Evolutionary conservation across 306 rosid species (phyloP).

Genomic region (Psophocarpus tetragonolobus): DNA sequence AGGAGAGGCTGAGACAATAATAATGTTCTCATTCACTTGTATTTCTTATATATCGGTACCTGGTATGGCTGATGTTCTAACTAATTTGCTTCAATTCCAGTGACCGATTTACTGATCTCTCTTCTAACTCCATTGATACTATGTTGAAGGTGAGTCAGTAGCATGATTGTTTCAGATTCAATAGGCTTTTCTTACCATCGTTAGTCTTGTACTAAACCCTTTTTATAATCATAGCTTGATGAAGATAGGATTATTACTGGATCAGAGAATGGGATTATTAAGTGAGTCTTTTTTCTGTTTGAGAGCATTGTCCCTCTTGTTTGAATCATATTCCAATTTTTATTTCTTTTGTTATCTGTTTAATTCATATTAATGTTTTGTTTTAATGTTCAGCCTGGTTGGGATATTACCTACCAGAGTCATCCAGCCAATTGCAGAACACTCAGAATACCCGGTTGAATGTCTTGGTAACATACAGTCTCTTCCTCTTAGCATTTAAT

Average conservation of each 20-base stretch:
- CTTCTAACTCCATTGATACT: conserved; percentile 74
- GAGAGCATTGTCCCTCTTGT: conserved; percentile 9
- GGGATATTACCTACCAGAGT: conserved; percentile 88
- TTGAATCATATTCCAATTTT: conserved; percentile 16
- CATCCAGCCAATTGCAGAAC: conserved; percentile 92
- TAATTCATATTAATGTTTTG: background rate
- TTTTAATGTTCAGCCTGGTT: conserved; percentile 53
- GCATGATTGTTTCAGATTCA: conserved; percentile 25
- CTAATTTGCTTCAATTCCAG: conserved; percentile 48
- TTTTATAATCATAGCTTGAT: conserved; percentile 63
- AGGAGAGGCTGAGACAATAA: background rate
- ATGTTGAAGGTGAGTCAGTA: conserved; percentile 70
- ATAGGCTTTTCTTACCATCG: background rate
- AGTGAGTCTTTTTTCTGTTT: conserved; percentile 56
- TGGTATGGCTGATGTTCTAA: conserved; percentile 28
- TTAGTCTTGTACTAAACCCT: background rate
- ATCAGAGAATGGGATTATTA: conserved; percentile 92
- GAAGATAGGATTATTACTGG: conserved; percentile 88
- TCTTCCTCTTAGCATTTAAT: conserved; percentile 9
- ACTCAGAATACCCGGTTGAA: conserved; percentile 85
- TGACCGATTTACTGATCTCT: conserved; percentile 80
- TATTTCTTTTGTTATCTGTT: conserved; percentile 5
- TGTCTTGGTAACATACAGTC: conserved; percentile 67
- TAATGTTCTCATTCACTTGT: background rate
- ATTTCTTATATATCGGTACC: conserved; percentile 24